Percentiles rank a stretch among this genome's conserved stretches.
Evolutionary conservation across 2,329 filamentous ascomycete genomes (phyloP).

Genomic region (Arachnopeziza araneosa): DNA sequence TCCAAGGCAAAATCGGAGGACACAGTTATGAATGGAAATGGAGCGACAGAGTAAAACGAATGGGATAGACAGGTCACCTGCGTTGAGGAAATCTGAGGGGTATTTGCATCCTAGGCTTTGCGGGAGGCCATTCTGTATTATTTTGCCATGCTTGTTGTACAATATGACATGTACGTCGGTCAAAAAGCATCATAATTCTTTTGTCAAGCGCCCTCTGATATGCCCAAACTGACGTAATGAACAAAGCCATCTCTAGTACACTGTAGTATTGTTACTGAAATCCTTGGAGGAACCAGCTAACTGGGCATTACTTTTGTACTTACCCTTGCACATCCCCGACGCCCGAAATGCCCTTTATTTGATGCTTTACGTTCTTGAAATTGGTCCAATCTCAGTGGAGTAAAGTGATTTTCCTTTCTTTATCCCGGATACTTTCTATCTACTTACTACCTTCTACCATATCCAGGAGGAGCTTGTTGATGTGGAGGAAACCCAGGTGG

Average conservation of each 20-base stretch:
- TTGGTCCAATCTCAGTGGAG: neutral
- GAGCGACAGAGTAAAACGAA: neutral
- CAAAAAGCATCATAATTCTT: neutral
- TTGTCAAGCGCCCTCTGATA: neutral
- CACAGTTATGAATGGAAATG: neutral
- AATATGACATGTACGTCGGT: neutral
- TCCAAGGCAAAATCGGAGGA: slow-evolving; percentile 13
- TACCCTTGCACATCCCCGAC: neutral
- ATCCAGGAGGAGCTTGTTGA: slow-evolving; percentile 27
- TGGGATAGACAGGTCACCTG: neutral
- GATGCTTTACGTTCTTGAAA: neutral
- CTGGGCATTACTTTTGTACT: neutral
- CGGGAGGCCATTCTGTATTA: neutral
- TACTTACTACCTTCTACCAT: slow-evolving; percentile 21
- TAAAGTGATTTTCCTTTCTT: neutral
- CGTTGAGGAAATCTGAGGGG: neutral
- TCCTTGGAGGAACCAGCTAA: neutral
- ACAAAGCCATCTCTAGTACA: neutral
- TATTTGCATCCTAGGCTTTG: neutral
- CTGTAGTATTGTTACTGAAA: neutral
- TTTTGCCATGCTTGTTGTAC: neutral
- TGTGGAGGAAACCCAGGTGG: slow-evolving; percentile 26
- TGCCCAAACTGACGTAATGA: neutral
- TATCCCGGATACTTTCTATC: neutral
- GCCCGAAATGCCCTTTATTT: neutral